Evolutionary conservation across 345 rosid genomes (phyloP), one percentile per base, ranked within the genome.

Genomic region (Eucalyptus marginata): DNA sequence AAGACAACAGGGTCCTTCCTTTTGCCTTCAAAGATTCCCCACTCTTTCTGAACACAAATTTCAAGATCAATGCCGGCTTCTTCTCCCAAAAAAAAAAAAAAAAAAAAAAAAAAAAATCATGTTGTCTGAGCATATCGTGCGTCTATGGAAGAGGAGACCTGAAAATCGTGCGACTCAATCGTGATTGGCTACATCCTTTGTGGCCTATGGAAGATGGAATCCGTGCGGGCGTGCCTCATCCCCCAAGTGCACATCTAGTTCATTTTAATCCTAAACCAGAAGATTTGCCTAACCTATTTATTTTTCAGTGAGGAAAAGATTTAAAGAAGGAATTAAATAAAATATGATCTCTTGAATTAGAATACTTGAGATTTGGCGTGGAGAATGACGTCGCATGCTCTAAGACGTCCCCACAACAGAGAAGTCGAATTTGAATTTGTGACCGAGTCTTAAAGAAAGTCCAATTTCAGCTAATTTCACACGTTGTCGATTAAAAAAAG

Each of bases 161-260:
- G 79, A 66, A 66, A 66, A 66, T 33, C 4, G 44, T 17, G 80
- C 25, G 2, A 33, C 25, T 71, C 13, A 1, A 33, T 33, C 24
- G 7, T 15, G 44, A 71, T 66, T 0, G 1, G 0, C 0, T 33
- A 16, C 8, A 11, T 76, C 20, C 27, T 71, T 76, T 5, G 24
- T 68, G 80, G 44, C 3, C 24, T 16, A 17, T 33, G 43, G 40
- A 68, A 33, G 44, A 8, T 66, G 5, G 43, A 66, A 68, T 31
- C 10, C 13, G 44, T 17, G 13, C 43, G 24, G 22, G 80, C 12
- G 80, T 33, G 44, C 44, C 80, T 33, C 25, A 18, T 71, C 1
- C 1, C 6, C 15, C 31, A 27, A 3, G 68, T 12, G 31, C 68
- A 62, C 31, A 62, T 62, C 68, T 62, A 3, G n/a, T 62, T 6